Evolutionary conservation across 2,329 filamentous ascomycete genomes (phyloP), one percentile per base, ranked within the genome.

Genomic region (Hymenotorrendiella dingleyae): DNA sequence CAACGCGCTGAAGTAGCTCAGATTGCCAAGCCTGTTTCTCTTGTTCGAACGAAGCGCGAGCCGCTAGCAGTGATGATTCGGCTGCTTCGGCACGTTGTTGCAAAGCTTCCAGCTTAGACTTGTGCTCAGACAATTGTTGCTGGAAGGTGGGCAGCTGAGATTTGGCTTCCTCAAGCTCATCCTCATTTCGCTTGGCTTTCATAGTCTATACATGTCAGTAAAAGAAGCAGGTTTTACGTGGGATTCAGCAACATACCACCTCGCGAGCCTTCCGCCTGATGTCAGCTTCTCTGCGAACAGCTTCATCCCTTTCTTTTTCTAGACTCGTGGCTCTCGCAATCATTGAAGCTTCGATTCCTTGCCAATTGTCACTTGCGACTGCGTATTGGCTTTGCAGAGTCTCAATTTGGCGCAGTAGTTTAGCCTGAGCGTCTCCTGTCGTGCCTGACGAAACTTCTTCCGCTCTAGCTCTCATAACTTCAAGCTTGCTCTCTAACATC

Each of bases 321-420:
- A 97, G 70, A 37, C 71, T 82, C 4, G 82, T 74, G 9, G 93
- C 74, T 44, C 90, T 79, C 17, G 86, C 80, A 38, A 91, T 76
- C 23, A 98, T 67, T 2, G 86, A 94, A 8, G 85, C 79, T 64
- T 98, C 91, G 48, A 98, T 94, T 1, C 89, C 87, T 60, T 96
- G 90, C 93, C 94, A 98, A 56, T 98, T 98, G 59, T 94, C 88
- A 54, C 87, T 93, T 1, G 93, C 93, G 42, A 94, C 82, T 1
- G 89, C 82, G 64, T 98, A 95, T 62, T 98, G 94, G 6, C 86
- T 93, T 64, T 98, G 93, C 27, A 98, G 68, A 1, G 87, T 96
- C 67, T 98, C 93, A 41, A 98, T 85, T 64, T 98, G 94, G 29
- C 93, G 81, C 32, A 97, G 71, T 29, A 97, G 72, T 63, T 96